Evolutionary conservation across 2,329 filamentous ascomycete species (phyloP).

Genomic region (Trichoderma sp.): DNA sequence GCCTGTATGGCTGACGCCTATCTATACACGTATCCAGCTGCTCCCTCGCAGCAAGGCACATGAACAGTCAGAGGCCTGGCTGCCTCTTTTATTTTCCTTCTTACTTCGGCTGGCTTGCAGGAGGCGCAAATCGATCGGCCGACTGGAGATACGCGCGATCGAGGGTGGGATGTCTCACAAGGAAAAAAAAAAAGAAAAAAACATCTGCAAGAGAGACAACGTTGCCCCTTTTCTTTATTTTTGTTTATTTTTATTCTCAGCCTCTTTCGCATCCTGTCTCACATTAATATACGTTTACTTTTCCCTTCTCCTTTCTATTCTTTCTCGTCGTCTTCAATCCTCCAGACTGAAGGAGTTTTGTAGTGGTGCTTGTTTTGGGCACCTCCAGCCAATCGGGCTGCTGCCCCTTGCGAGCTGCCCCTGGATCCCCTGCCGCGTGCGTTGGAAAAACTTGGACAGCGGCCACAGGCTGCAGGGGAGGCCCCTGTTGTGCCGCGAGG

Average conservation of each 20-base stretch:
- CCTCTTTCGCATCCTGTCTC: not conserved
- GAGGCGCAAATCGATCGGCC: not conserved
- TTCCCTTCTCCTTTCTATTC: not conserved
- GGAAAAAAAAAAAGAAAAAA: too few species aligned
- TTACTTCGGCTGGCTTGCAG: conserved; percentile 5
- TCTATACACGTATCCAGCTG: not conserved
- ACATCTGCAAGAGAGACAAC: not conserved
- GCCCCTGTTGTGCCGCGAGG: not conserved
- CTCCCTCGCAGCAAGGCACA: not conserved
- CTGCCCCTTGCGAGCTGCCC: conserved; percentile 2
- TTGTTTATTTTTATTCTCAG: not conserved
- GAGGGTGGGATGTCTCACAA: not conserved
- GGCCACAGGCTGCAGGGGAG: conserved; percentile 5
- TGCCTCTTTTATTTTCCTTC: not conserved
- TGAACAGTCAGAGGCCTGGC: not conserved
- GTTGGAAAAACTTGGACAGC: not conserved
- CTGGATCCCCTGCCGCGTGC: conserved; percentile 10
- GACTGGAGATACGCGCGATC: conserved; percentile 9
- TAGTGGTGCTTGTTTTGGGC: not conserved
- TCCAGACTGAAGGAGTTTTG: not conserved
- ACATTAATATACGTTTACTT: not conserved
- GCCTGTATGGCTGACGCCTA: not conserved
- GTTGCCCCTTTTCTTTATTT: not conserved
- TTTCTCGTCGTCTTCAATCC: not conserved
- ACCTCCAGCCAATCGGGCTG: conserved; percentile 8